Conservation (phyloP, 257 asterid species). For the Solanum paucissectum region DNA sequence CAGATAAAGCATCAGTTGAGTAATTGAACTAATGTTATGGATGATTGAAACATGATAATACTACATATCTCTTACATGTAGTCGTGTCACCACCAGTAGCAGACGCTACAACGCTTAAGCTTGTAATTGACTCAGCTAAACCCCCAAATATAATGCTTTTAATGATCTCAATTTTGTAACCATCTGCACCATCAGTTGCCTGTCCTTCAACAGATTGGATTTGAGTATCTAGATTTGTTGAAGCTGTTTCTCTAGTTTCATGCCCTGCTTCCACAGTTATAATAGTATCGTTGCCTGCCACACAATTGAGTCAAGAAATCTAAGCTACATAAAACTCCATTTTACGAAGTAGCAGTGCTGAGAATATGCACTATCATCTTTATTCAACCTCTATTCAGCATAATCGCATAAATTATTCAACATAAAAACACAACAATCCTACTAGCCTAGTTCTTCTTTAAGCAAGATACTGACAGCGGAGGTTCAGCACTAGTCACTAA, state of each 20-base stretch:
- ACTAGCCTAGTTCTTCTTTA: background rate
- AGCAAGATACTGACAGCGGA: background rate
- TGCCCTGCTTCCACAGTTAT: constrained; percentile 39
- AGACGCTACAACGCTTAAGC: constrained; percentile 66
- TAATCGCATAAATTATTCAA: background rate
- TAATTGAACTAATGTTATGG: background rate
- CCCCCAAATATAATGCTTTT: constrained; percentile 81
- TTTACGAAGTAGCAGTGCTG: background rate
- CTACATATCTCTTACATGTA: constrained; percentile 46
- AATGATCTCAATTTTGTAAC: constrained; percentile 44
- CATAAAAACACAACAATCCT: background rate
- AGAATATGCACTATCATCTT: background rate
- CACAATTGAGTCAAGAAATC: background rate
- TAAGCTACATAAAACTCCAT: background rate
- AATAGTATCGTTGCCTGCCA: constrained; percentile 52
- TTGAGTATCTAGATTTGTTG: constrained; percentile 20
- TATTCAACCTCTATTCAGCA: background rate
- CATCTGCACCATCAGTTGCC: constrained; percentile 28
- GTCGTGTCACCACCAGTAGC: constrained; percentile 72
- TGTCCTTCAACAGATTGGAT: constrained; percentile 1
- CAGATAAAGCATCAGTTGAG: background rate
- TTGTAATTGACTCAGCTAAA: constrained; percentile 55
- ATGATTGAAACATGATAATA: background rate
- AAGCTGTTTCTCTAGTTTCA: constrained; percentile 8
- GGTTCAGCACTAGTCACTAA: background rate